Evolutionary conservation across 257 asterid genomes (phyloP), one percentile per base, ranked within the genome.

Genomic region (Scutellaria barbata): DNA sequence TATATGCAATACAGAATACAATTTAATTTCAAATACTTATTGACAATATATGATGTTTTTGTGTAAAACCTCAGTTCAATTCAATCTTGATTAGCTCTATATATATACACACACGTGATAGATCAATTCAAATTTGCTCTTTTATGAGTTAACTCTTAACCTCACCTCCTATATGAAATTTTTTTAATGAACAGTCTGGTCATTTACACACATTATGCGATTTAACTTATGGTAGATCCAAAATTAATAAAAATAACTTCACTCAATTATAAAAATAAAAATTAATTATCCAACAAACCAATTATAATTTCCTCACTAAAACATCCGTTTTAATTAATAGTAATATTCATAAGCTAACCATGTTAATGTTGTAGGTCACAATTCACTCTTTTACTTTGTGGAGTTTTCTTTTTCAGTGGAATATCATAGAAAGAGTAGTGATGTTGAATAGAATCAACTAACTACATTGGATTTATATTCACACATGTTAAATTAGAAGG

Each of bases 281-380:
- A 47, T 2, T 47, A 47, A 3, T 12, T 1, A 46, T 22, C 25
- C 1, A 22, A 22, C 25, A 22, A 22, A 22, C 25, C 25, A 22
- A 22, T 1, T 22, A 22, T 22, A 1, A 22, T 22, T 22, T 22
- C 25, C 25, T 22, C 1, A 22, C 1, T 22, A 22, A 22, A 22
- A 22, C 25, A 22, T 1, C 25, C 25, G 25, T 22, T 22, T 22
- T 0, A 22, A 22, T 48, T 48, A n/a, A n/a, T 16, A 50, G 56
- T 50, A 22, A 22, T 22, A 22, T 50, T 50, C 3, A 10, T 10
- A 50, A 50, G 20, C 35, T 7, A 17, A 8, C 2, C 11, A 17
- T 55, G 41, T 55, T 22, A 7, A 25, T 55, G 39, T 56, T 56
- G 40, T 25, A 55, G 63, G 63, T 56, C 17, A 14, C 17, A 56